phyloP scores from a whole-genome alignment of 176 grass and related monocot species.

The Pharus latifolius region DNA sequence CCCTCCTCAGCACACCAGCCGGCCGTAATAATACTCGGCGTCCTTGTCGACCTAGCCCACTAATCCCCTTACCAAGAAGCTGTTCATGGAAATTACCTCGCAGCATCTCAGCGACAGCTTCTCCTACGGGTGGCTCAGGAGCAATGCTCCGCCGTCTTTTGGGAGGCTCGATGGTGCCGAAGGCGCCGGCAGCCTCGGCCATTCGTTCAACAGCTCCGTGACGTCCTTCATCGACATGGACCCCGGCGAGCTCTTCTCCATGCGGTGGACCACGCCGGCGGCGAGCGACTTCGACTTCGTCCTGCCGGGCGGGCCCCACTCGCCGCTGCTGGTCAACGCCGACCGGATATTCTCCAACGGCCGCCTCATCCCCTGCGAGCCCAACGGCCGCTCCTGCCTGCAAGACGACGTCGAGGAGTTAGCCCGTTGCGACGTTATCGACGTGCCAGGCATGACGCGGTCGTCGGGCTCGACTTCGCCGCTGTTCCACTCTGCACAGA shows the following conservation, averaged over 20 bases:
- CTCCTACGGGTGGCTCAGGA: constrained; percentile 37
- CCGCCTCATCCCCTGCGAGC: constrained; percentile 26
- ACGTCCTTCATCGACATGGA: constrained; percentile 83
- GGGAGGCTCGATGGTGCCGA: constrained; percentile 11
- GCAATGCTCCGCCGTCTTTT: not conserved
- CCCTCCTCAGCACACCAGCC: not conserved
- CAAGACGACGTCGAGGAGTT: not conserved
- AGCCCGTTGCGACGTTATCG: not conserved
- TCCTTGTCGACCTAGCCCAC: no score
- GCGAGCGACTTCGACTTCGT: constrained; percentile 29
- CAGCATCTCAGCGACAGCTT: constrained; percentile 52
- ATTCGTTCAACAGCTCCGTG: constrained; percentile 31
- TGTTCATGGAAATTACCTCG: constrained; percentile 38
- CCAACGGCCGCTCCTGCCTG: not conserved
- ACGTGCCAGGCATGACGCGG: not conserved
- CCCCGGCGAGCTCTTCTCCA: constrained; percentile 55
- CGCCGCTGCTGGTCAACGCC: constrained; percentile 20
- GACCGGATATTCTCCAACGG: constrained; percentile 53
- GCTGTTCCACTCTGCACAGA: constrained; percentile 51
- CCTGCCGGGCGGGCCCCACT: not conserved
- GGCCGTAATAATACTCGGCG: no score
- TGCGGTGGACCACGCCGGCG: constrained; percentile 49
- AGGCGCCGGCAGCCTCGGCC: not conserved
- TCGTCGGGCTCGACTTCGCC: constrained; percentile 38
- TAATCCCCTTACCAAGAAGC: no score